Conservation (phyloP, 75 land plant genomes). For the Picea sitchensis region DNA sequence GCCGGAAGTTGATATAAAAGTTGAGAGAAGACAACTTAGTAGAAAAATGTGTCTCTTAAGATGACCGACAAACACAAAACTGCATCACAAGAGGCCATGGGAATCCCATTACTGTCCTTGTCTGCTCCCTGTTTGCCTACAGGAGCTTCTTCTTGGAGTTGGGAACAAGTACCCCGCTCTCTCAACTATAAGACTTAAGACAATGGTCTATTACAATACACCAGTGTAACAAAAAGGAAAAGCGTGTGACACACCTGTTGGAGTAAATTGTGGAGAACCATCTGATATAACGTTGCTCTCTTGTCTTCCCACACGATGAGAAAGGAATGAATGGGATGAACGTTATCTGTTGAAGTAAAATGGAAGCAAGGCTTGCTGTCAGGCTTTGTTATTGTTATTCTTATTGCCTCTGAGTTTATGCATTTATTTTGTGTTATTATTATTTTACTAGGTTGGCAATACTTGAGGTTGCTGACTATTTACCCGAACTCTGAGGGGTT, state of each 20-base stretch:
- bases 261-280: not conserved
- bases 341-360: not conserved
- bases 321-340: not conserved
- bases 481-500: not conserved
- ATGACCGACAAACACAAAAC: not conserved
- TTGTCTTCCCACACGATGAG: no score
- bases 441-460: not conserved
- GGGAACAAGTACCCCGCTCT: no score
- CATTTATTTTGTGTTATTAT: not conserved
- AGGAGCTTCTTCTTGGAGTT: no score
- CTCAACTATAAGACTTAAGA: no score
- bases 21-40: not conserved
- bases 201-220: not conserved
- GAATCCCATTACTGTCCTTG: conserved; percentile 3
- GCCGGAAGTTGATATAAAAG: not conserved
- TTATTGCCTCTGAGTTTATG: not conserved
- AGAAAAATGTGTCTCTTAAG: not conserved
- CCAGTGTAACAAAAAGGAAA: not conserved
- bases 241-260: not conserved
- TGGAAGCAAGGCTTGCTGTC: conserved; percentile 1
- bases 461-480: not conserved
- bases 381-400: not conserved
- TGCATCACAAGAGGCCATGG: not conserved
- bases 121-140: not conserved
- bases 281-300: no score